Conservation (phyloP, 331 rosid genomes). For the Prunus yedoensis region DNA sequence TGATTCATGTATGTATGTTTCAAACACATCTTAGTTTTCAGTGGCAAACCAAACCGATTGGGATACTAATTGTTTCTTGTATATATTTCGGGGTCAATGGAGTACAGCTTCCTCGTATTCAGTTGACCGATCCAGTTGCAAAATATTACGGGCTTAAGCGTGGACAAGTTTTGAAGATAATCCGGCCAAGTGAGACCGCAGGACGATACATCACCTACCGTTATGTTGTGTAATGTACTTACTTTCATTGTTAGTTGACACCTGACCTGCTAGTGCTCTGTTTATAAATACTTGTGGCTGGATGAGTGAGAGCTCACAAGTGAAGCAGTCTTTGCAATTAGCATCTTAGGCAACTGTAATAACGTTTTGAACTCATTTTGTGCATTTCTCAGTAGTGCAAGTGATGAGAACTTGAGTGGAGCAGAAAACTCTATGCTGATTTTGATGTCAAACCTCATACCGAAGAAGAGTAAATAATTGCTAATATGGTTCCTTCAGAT, state of each 20-base stretch:
- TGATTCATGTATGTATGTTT: background rate
- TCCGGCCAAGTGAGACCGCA: conserved; percentile 79
- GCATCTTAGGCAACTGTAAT: background rate
- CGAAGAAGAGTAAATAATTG: too few species aligned
- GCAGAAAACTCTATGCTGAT: too few species aligned
- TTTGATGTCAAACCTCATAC: too few species aligned
- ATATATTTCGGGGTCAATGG: background rate
- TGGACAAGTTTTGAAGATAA: conserved; percentile 87
- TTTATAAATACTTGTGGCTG: too few species aligned
- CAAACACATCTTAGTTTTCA: background rate
- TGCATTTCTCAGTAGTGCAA: background rate
- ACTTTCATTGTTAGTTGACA: background rate
- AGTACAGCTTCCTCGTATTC: conserved; percentile 78
- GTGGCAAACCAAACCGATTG: background rate
- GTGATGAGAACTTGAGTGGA: too few species aligned
- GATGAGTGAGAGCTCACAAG: background rate
- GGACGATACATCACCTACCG: conserved; percentile 77
- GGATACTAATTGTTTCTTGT: background rate
- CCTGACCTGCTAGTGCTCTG: too few species aligned
- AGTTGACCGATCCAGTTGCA: conserved; percentile 64
- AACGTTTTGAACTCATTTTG: background rate
- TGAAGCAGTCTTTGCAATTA: background rate
- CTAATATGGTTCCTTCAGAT: background rate
- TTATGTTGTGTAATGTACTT: conserved; percentile 44
- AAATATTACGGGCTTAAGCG: conserved; percentile 81